Conservation (phyloP, 371 early-diverging fungal species). For the Mortierella sp. region DNA sequence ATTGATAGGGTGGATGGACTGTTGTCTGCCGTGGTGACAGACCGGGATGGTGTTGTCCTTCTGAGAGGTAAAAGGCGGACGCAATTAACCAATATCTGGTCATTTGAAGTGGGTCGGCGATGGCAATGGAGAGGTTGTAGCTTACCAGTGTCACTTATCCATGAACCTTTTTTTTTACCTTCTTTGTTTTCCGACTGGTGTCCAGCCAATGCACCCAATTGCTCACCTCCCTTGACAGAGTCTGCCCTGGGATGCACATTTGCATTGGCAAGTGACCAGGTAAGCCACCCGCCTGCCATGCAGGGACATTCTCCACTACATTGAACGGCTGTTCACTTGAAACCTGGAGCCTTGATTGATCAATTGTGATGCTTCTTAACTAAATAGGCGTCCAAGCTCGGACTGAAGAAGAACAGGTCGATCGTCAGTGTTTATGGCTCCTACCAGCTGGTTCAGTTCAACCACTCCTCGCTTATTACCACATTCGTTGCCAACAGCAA, state of each 20-base stretch:
- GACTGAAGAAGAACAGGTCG: slow-evolving; percentile 70
- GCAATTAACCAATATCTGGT: neutral
- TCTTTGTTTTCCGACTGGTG: neutral
- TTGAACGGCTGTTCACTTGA: neutral
- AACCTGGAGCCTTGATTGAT: neutral
- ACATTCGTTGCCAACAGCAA: slow-evolving; percentile 67
- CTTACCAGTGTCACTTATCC: neutral
- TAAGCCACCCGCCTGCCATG: neutral
- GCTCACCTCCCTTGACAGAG: slow-evolving; percentile 53
- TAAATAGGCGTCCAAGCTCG: slow-evolving; percentile 73
- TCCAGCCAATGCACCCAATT: slow-evolving; percentile 51
- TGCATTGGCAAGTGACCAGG: slow-evolving; percentile 57
- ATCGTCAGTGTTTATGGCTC: slow-evolving; percentile 70
- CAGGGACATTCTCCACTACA: neutral
- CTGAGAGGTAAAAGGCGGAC: slow-evolving; percentile 61
- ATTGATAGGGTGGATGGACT: slow-evolving; percentile 62
- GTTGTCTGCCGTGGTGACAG: slow-evolving; percentile 69
- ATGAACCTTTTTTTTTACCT: neutral
- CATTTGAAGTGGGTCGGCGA: neutral
- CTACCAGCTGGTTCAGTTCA: slow-evolving; percentile 74
- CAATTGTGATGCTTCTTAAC: neutral
- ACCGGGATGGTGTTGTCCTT: slow-evolving; percentile 73
- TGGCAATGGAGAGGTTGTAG: neutral
- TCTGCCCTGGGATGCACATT: slow-evolving; percentile 56
- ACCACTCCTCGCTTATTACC: slow-evolving; percentile 69